Evolutionary conservation across 2,329 filamentous ascomycete species (phyloP).

Genomic region (Fusarium zealandicum): DNA sequence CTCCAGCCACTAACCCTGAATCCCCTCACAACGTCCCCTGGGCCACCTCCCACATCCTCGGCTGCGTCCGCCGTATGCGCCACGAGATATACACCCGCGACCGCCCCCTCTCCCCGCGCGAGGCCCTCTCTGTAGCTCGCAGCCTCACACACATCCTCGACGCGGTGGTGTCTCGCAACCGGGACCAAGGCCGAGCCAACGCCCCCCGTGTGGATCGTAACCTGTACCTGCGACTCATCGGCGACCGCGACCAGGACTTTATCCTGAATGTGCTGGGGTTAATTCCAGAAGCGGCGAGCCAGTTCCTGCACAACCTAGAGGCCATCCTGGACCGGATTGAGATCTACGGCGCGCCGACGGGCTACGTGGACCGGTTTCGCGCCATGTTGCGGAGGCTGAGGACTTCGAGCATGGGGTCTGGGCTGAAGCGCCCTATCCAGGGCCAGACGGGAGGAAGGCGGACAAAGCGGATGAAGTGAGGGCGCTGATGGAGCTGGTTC

Average conservation of each 20-base stretch:
- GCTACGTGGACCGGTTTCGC: slow-evolving; percentile 48
- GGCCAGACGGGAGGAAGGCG: slow-evolving; percentile 38
- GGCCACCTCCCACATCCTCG: slow-evolving; percentile 57
- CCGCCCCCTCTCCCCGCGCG: slow-evolving; percentile 47
- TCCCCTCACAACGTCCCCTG: slow-evolving; percentile 53
- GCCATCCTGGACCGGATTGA: slow-evolving; percentile 45
- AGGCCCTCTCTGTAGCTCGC: slow-evolving; percentile 55
- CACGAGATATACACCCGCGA: slow-evolving; percentile 50
- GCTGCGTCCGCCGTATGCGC: slow-evolving; percentile 53
- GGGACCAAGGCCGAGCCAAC: slow-evolving; percentile 45
- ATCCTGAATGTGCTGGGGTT: slow-evolving; percentile 53
- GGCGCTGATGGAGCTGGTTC: background rate
- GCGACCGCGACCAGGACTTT: slow-evolving; percentile 54
- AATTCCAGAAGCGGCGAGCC: slow-evolving; percentile 54
- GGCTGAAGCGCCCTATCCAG: slow-evolving; percentile 45
- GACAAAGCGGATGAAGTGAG: slow-evolving; percentile 48
- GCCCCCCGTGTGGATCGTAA: slow-evolving; percentile 48
- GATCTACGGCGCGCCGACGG: slow-evolving; percentile 44
- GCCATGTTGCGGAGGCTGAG: slow-evolving; percentile 44
- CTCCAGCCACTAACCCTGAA: slow-evolving; percentile 33
- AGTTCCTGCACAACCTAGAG: slow-evolving; percentile 52
- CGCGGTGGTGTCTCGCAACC: slow-evolving; percentile 52
- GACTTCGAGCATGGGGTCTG: slow-evolving; percentile 37
- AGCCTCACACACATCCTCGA: slow-evolving; percentile 58
- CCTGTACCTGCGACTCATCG: slow-evolving; percentile 58